Evolutionary conservation across 2,329 filamentous ascomycete species (phyloP), one percentile per base, ranked within the genome.

Genomic region (Xylaria sp.): DNA sequence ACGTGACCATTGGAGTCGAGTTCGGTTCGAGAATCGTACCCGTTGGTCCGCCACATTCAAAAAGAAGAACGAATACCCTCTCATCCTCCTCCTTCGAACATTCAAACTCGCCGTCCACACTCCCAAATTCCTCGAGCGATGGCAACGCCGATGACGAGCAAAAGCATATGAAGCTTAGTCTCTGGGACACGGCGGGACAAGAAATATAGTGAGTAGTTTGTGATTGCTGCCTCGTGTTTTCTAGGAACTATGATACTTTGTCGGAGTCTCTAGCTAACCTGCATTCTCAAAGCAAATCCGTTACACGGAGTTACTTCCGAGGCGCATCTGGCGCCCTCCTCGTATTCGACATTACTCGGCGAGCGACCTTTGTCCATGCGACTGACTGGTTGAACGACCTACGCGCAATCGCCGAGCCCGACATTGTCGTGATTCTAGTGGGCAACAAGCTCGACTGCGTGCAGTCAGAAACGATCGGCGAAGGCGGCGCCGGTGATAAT

Each of bases 111-210:
- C 38, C 72, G 15, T 63, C 68, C 2, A 53, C 57, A 56, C 42
- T 59, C 66, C 33, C 58, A 11, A 60, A 36, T 4, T 7, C 54
- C 38, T 17, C 57, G 38, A 38, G 20, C n/a, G 59, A 62, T 49
- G 26, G 40, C 51, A 65, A 63, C 31, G 38, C 56, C 53, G 72
- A 70, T 7, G 68, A 69, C n/a, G 70, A 73, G 36, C 89, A 91
- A 79, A 90, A 89, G 76, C 91, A 95, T 83, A 97, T 97, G 94
- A 97, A 97, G 82, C 87, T 97, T 5, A 93, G 90, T 53, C 85
- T 98, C 11, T 98, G 95, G 95, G 95, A 97, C 79, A 98, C 95
- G 0, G 95, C 95, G 17, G 95, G 95, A 31, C 95, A 98, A 80
- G 95, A 98, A 83, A 97, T 94, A 13, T 98, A 98, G 70, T 72